phyloP scores from a whole-genome alignment of 164 flowering plant species.

The Umbellularia californica region DNA sequence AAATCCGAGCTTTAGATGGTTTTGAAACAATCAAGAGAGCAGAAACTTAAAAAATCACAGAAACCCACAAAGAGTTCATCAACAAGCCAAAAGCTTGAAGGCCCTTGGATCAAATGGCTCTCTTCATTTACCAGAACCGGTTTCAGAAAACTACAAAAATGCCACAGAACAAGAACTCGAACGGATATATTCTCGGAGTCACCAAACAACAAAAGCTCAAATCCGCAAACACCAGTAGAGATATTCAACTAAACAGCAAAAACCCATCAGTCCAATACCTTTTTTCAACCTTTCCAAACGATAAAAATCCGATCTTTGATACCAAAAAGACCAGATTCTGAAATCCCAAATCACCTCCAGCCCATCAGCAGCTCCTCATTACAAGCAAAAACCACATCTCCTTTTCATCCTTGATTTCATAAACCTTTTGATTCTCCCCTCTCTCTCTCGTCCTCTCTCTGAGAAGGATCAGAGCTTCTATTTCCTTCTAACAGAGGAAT shows the following conservation, averaged over 20 bases:
- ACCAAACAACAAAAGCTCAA: not conserved
- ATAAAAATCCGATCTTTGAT: slow-evolving; percentile 1
- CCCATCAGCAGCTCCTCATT: not conserved
- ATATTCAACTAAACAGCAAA: not conserved
- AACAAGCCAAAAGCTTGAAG: not conserved
- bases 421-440: not conserved
- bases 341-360: not conserved
- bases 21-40: not conserved
- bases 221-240: not conserved
- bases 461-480: not conserved
- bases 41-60: not conserved
- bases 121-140: not conserved
- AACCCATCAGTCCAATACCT: not conserved
- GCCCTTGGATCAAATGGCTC: not conserved
- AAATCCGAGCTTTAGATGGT: not conserved
- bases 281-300: not conserved
- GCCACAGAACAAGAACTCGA: not conserved
- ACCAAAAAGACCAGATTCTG: not conserved
- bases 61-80: not conserved
- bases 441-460: not conserved
- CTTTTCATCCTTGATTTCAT: not conserved
- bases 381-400: not conserved
- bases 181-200: too few species aligned
- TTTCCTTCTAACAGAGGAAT: not conserved
- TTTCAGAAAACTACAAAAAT: too few species aligned